Percentiles rank a stretch among this genome's conserved stretches.
phyloP scores from a whole-genome alignment of 1,284 basidiomycete genomes.

The Peniophora sp. region DNA sequence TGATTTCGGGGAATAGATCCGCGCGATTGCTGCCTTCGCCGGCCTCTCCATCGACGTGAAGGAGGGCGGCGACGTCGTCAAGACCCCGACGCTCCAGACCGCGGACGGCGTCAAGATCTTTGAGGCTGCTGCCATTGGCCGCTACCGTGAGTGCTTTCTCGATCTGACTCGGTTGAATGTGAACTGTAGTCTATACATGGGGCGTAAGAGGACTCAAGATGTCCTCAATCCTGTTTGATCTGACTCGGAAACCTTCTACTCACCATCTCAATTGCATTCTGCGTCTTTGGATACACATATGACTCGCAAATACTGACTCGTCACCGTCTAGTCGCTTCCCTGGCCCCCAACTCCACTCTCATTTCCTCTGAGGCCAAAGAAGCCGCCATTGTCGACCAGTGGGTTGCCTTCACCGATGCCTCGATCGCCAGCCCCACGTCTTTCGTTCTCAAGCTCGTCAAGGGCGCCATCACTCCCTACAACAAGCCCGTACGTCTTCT shows the following conservation, averaged over 20 bases:
- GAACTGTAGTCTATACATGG: not conserved
- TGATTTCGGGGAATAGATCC: slow-evolving; percentile 40
- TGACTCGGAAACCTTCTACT: too few species aligned
- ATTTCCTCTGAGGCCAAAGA: slow-evolving; percentile 50
- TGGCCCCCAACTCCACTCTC: slow-evolving; percentile 63
- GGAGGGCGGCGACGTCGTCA: slow-evolving; percentile 52
- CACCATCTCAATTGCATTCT: too few species aligned
- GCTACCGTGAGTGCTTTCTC: slow-evolving; percentile 73
- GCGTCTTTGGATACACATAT: not conserved
- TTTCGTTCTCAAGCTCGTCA: slow-evolving; percentile 27
- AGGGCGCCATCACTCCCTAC: slow-evolving; percentile 44
- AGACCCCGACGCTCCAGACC: slow-evolving; percentile 79
- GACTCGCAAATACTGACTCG: slow-evolving; percentile 10
- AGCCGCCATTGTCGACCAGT: slow-evolving; percentile 59
- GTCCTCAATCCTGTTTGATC: slow-evolving; percentile 9
- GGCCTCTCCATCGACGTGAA: slow-evolving; percentile 62
- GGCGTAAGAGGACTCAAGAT: slow-evolving; percentile 35
- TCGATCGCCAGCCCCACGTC: slow-evolving; percentile 34
- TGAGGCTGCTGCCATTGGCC: slow-evolving; percentile 78
- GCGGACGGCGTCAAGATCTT: slow-evolving; percentile 75
- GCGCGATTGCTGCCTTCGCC: slow-evolving; percentile 63
- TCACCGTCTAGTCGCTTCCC: slow-evolving; percentile 53
- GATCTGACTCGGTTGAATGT: slow-evolving; percentile 11
- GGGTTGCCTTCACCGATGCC: slow-evolving; percentile 55
- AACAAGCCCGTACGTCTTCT: slow-evolving; percentile 49